Conservation (phyloP, 2,329 filamentous ascomycete species). For the Penicillium palitans region DNA sequence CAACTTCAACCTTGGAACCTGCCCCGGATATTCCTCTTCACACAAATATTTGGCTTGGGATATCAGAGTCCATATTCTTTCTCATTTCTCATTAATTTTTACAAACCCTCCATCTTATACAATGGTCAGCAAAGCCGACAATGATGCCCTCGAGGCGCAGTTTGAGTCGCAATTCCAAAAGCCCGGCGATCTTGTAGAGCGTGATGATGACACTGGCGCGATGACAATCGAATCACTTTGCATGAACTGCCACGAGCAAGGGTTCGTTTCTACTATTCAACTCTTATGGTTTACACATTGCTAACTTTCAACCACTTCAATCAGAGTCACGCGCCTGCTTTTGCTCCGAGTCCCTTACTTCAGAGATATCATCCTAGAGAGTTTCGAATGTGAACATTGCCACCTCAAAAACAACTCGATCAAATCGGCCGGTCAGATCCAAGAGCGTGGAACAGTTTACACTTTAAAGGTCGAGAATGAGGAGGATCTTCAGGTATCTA, state of each 20-base stretch:
- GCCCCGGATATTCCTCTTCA: background rate
- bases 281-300: background rate
- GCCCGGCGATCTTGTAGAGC: conserved; percentile 40
- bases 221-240: conserved; percentile 68
- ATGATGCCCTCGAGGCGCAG: conserved; percentile 21
- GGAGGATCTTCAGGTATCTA: conserved; percentile 60
- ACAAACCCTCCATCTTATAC: conserved; percentile 6
- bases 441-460: conserved; percentile 83
- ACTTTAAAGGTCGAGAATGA: conserved; percentile 72
- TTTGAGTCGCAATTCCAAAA: conserved; percentile 39
- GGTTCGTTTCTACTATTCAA: conserved; percentile 50
- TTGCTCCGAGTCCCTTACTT: conserved; percentile 95
- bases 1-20: too few species aligned
- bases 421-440: conserved; percentile 87
- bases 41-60: background rate
- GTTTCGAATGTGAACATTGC: conserved; percentile 90
- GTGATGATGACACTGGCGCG: conserved; percentile 44
- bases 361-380: conserved; percentile 96
- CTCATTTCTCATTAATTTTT: background rate
- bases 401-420: conserved; percentile 89
- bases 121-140: conserved; percentile 32
- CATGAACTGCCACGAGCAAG: conserved; percentile 83
- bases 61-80: background rate
- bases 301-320: background rate
- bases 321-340: conserved; percentile 73